These are phyloP conservation scores for Venturia carpophila DNA, from an alignment of 2,329 filamentous ascomycete species.

Conservation along the genomic window DNA sequence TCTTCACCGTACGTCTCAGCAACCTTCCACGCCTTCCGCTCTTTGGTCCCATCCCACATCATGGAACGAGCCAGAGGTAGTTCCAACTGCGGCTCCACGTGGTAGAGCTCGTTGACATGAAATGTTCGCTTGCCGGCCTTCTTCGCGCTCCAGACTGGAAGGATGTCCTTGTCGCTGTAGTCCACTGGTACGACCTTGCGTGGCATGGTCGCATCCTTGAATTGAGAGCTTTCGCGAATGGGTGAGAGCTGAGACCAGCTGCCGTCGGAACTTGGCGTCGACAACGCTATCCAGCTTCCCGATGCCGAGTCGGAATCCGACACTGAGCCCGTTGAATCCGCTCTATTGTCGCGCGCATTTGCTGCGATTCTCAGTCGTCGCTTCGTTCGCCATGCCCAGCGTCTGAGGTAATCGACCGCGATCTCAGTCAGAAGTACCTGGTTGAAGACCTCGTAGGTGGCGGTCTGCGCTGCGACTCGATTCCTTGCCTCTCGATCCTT, in stretches of 20 bases:
- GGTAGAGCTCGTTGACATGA: conserved; percentile 12
- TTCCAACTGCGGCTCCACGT: conserved; percentile 1
- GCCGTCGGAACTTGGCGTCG: background rate
- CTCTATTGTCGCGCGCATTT: background rate
- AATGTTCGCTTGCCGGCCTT: conserved; percentile 9
- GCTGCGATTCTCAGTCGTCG: background rate
- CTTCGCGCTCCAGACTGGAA: conserved; percentile 5
- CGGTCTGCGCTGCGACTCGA: background rate
- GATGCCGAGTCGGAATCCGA: background rate
- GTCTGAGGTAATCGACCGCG: background rate
- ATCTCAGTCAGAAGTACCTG: background rate
- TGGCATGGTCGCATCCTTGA: conserved; percentile 4
- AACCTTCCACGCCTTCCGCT: background rate
- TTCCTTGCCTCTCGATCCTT: background rate
- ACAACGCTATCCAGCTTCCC: background rate
- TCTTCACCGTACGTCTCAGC: conserved; percentile 4
- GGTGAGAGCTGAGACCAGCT: background rate
- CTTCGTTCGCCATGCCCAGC: conserved; percentile 6
- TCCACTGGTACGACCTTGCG: background rate
- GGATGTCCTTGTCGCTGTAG: background rate
- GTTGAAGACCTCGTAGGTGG: conserved; percentile 4
- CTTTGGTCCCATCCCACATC: background rate
- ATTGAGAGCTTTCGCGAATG: background rate
- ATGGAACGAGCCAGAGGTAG: background rate
- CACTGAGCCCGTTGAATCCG: background rate